These are phyloP conservation scores for Suhomyces prunicola DNA, from an alignment of 805 yeast species.

Conservation along the genomic window DNA sequence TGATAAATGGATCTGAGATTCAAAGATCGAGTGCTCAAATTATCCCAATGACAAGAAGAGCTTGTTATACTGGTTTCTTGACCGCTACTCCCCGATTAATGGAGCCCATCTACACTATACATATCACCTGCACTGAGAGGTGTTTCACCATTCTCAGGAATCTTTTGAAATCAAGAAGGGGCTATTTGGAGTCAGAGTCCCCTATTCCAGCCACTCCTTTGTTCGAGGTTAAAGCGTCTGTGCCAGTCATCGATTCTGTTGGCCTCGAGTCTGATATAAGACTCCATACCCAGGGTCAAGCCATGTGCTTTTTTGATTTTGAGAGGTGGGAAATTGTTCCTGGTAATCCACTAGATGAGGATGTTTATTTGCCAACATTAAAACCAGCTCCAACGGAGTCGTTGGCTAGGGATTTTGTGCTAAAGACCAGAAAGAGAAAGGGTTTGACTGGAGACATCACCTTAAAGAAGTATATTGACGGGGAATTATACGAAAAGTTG, in stretches of 20 bases:
- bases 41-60: constrained; percentile 77
- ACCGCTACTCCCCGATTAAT: constrained; percentile 73
- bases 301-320: constrained; percentile 64
- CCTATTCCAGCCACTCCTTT: constrained; percentile 76
- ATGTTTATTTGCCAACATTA: constrained; percentile 60
- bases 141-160: constrained; percentile 48
- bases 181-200: constrained; percentile 41
- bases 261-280: constrained; percentile 89
- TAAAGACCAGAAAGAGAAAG: constrained; percentile 86
- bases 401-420: constrained; percentile 81
- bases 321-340: constrained; percentile 77
- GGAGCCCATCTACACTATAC: constrained; percentile 75
- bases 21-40: constrained; percentile 65
- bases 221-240: constrained; percentile 53
- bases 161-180: constrained; percentile 65
- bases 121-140: constrained; percentile 51
- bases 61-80: constrained; percentile 77
- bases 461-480: constrained; percentile 64
- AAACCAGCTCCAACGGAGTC: constrained; percentile 69
- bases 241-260: constrained; percentile 88
- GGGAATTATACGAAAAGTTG: constrained; percentile 52
- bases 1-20: constrained; percentile 45
- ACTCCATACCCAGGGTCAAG: constrained; percentile 73
- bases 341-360: constrained; percentile 83
- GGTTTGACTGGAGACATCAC: constrained; percentile 69